Conservation (phyloP, 2,329 filamentous ascomycete species). For the Calonectria crousiana region DNA sequence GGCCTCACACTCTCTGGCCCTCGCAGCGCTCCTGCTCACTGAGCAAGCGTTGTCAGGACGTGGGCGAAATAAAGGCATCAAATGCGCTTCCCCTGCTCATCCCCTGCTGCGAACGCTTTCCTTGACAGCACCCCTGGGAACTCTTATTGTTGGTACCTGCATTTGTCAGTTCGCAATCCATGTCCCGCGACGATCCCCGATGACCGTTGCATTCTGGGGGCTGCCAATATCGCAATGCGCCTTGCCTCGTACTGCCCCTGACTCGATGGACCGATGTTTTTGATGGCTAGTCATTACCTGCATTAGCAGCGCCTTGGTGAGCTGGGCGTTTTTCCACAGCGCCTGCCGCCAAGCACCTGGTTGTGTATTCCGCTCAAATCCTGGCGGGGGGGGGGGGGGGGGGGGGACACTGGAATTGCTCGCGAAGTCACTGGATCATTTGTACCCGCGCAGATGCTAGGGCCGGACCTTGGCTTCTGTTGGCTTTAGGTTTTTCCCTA, state of each 20-base stretch:
- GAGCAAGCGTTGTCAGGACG: not conserved
- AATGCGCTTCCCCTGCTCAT: not conserved
- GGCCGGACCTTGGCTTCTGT: not conserved
- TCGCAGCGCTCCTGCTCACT: not conserved
- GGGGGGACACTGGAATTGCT: slow-evolving; percentile 7
- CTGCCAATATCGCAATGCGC: slow-evolving; percentile 17
- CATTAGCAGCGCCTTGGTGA: slow-evolving; percentile 20
- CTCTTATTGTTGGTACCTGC: slow-evolving; percentile 23
- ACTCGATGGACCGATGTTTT: slow-evolving; percentile 15
- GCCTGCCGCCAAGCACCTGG: slow-evolving; percentile 14
- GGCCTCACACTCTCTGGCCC: not conserved
- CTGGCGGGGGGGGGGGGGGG: not conserved
- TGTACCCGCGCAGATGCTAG: not conserved
- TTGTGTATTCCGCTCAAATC: slow-evolving; percentile 7
- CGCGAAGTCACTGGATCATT: not conserved
- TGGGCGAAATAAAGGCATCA: not conserved
- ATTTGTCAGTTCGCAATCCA: slow-evolving; percentile 24
- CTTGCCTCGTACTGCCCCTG: slow-evolving; percentile 16
- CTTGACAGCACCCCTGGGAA: not conserved
- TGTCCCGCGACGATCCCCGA: slow-evolving; percentile 29
- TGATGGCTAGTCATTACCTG: slow-evolving; percentile 21
- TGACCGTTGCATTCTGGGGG: slow-evolving; percentile 23
- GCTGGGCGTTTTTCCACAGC: slow-evolving; percentile 11
- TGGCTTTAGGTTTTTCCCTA: not conserved
- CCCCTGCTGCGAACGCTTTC: not conserved